Percentiles rank a stretch among this genome's conserved stretches.
These are phyloP conservation scores for Dipteronia dyeriana DNA, from an alignment of 345 rosid genomes.

Conservation along the genomic window DNA sequence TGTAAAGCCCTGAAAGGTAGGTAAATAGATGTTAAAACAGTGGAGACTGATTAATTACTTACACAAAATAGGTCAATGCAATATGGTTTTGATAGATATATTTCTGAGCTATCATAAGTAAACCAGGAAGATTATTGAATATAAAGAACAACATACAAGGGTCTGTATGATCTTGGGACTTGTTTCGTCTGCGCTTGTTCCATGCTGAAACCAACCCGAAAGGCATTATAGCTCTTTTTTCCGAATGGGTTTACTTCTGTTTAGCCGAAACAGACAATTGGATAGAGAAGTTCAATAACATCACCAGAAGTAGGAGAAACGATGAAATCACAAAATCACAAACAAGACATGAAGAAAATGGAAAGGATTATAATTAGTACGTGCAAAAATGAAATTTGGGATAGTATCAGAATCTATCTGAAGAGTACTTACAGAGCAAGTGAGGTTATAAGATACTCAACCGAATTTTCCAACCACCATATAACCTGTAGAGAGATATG, in stretches of 20 bases:
- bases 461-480: constrained; percentile 53
- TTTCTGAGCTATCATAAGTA: constrained; percentile 32
- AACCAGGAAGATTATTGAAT: constrained; percentile 23
- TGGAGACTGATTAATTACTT: neutral
- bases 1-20: constrained; percentile 67
- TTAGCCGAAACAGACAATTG: constrained; percentile 18
- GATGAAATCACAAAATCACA: constrained; percentile 18
- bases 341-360: constrained; percentile 23
- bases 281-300: constrained; percentile 18
- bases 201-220: constrained; percentile 87
- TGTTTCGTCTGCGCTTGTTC: constrained; percentile 94
- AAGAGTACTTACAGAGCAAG: constrained; percentile 43
- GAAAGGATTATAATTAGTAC: constrained; percentile 15
- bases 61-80: constrained; percentile 6
- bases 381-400: constrained; percentile 21
- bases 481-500: constrained; percentile 34
- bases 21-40: constrained; percentile 15
- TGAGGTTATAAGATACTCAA: constrained; percentile 49
- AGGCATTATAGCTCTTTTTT: constrained; percentile 48
- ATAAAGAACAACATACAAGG: constrained; percentile 71
- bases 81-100: constrained; percentile 10
- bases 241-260: neutral
- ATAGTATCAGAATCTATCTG: constrained; percentile 21
- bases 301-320: neutral
- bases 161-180: constrained; percentile 72